Percentiles rank a stretch among this genome's conserved stretches.
These are phyloP conservation scores for Arthrobotrys iridis DNA, from an alignment of 2,329 filamentous ascomycete genomes.

Conservation along the genomic window DNA sequence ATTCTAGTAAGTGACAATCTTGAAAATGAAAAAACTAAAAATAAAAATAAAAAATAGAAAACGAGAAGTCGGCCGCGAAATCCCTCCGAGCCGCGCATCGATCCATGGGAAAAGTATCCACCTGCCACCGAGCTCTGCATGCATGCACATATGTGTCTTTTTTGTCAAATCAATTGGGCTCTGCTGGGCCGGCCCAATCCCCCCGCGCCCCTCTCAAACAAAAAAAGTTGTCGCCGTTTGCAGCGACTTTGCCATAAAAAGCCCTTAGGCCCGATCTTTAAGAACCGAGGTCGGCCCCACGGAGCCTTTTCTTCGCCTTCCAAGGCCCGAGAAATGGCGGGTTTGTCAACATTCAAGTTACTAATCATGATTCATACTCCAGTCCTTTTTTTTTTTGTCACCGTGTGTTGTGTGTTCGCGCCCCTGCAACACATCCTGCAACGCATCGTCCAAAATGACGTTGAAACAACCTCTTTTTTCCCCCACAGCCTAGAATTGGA, in stretches of 20 bases:
- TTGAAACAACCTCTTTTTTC: not conserved
- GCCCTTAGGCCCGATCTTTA: not conserved
- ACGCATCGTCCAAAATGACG: not conserved
- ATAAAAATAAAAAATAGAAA: too few relatives aligned
- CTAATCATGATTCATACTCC: slow-evolving; percentile 2
- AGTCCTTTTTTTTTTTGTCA: too few relatives aligned
- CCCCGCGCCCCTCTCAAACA: not conserved
- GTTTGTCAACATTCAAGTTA: not conserved
- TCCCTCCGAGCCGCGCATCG: slow-evolving; percentile 9
- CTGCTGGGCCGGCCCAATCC: slow-evolving; percentile 13
- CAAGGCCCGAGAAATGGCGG: slow-evolving; percentile 15
- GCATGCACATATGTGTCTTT: too few relatives aligned
- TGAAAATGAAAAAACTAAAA: too few relatives aligned
- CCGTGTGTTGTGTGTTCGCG: not conserved
- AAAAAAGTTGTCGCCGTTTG: not conserved
- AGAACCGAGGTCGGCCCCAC: slow-evolving; percentile 8
- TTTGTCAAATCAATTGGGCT: not conserved
- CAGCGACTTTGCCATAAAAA: not conserved
- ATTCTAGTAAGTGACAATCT: too few relatives aligned
- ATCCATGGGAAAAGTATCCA: not conserved
- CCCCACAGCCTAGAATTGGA: not conserved
- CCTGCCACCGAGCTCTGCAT: not conserved
- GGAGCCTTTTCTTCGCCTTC: not conserved
- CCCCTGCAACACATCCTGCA: not conserved
- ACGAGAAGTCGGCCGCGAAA: not conserved